Evolutionary conservation across 2,329 filamentous ascomycete species (phyloP), one percentile per base, ranked within the genome.

Genomic region (Nannizziopsis arthrosporioides): DNA sequence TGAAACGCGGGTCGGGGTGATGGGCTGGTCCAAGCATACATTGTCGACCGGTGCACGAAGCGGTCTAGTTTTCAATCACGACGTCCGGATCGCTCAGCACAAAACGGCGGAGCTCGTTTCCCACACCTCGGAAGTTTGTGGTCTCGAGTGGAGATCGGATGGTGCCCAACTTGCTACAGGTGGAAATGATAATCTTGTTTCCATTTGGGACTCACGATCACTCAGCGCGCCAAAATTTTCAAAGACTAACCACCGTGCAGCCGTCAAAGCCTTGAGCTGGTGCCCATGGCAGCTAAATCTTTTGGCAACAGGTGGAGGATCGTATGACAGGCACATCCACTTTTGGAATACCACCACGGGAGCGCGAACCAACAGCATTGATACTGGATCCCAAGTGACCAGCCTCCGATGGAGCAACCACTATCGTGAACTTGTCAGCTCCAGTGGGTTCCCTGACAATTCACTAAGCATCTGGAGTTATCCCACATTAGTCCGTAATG

Each of bases 341-440:
- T 98, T 98, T 79, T 98, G 92, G 92, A 98, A 98, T 77, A 93
- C 89, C 41, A 96, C 92, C 17, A 94, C 90, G 3, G 92, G 92
- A 52, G 90, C 92, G 46, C 85, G 92, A 59, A 89, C 94, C 72
- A 98, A 98, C 81, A 94, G 87, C 77, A 96, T 98, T 68, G 89
- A 96, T 67, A 96, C 92, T 36, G 92, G 92, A 52, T 94, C 88
- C 41, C 92, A 98, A 69, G 93, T 98, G 50, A 98, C 92, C 57
- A 92, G 85, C 59, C 79, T 98, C 49, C 83, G 88, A 60, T 98
- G 92, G 92, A 94, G 86, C 76, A 87, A 88, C 53, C 83, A 87
- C 69, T 94, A 96, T 77, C 89, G 92, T 57, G 92, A 98, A 76
- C 92, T 98, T 60, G 89, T 96, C 63, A 94, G 85, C 75, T 94